Conservation (phyloP, 2,329 filamentous ascomycete genomes). For the Talaromyces marneffei region DNA sequence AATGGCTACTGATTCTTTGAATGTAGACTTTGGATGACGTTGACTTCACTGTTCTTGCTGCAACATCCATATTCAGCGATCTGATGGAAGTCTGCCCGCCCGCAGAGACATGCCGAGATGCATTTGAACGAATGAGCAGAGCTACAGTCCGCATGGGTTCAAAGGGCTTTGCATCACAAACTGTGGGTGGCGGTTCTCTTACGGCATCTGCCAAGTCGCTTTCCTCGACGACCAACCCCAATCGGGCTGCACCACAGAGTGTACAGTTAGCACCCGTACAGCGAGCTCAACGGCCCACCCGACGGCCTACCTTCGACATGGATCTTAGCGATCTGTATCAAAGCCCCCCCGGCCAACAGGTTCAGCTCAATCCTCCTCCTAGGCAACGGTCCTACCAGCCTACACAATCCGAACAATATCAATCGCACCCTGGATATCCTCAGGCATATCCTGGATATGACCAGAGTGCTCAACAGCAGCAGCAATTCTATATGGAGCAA, state of each 20-base stretch:
- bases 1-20: background rate
- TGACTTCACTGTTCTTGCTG: constrained; percentile 91
- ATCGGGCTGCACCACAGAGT: constrained; percentile 15
- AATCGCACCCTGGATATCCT: constrained; percentile 26
- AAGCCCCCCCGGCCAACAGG: constrained; percentile 23
- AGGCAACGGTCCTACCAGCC: constrained; percentile 16
- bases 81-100: constrained; percentile 92
- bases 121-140: constrained; percentile 91
- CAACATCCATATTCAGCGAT: constrained; percentile 85
- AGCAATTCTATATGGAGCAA: constrained; percentile 26
- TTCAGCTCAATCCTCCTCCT: constrained; percentile 26
- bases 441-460: constrained; percentile 33
- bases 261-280: constrained; percentile 20
- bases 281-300: constrained; percentile 32
- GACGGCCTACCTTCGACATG: constrained; percentile 53
- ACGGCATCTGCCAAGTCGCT: constrained; percentile 8
- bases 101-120: constrained; percentile 88
- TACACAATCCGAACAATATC: constrained; percentile 20
- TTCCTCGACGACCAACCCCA: background rate
- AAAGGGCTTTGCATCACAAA: constrained; percentile 64
- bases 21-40: constrained; percentile 78
- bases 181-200: constrained; percentile 24
- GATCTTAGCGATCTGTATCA: constrained; percentile 46
- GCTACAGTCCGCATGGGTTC: constrained; percentile 93
- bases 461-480: constrained; percentile 28